A percentile compares a stretch with the other conserved stretches of the same genome.
phyloP scores from a whole-genome alignment of 345 rosid species.

The Gossypium anomalum region DNA sequence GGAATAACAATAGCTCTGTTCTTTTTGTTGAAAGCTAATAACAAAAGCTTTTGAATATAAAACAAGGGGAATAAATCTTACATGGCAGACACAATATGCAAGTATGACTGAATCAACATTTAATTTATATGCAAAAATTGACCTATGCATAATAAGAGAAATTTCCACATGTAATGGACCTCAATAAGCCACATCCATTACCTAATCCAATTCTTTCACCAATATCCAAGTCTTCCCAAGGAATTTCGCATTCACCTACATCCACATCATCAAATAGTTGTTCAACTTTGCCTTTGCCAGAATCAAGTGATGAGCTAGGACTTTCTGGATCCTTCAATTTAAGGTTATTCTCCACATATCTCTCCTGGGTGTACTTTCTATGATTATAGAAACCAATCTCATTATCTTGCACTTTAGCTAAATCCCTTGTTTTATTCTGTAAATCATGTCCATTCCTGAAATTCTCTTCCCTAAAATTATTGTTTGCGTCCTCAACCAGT shows the following conservation, averaged over 20 bases:
- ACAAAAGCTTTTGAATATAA: too few relatives aligned
- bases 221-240: conserved; percentile 91
- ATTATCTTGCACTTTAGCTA: conserved; percentile 33
- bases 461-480: conserved; percentile 28
- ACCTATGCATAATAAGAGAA: not conserved
- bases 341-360: conserved; percentile 45
- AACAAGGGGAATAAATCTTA: not conserved
- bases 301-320: conserved; percentile 55
- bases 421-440: conserved; percentile 29
- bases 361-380: conserved; percentile 52
- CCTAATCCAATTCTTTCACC: conserved; percentile 99
- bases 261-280: conserved; percentile 85
- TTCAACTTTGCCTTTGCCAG: conserved; percentile 23
- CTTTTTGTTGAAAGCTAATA: too few relatives aligned
- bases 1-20: too few relatives aligned
- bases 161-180: not conserved
- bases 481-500: conserved; percentile 32
- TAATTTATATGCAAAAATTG: not conserved
- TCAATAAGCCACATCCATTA: conserved; percentile 23
- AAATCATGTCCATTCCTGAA: conserved; percentile 28
- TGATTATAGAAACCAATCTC: conserved; percentile 45
- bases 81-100: not conserved
- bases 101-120: not conserved
- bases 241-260: conserved; percentile 93
- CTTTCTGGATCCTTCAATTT: conserved; percentile 64